These are phyloP conservation scores for Kodamaea nitidulidarum DNA, from an alignment of 805 yeast genomes.

Conservation along the genomic window DNA sequence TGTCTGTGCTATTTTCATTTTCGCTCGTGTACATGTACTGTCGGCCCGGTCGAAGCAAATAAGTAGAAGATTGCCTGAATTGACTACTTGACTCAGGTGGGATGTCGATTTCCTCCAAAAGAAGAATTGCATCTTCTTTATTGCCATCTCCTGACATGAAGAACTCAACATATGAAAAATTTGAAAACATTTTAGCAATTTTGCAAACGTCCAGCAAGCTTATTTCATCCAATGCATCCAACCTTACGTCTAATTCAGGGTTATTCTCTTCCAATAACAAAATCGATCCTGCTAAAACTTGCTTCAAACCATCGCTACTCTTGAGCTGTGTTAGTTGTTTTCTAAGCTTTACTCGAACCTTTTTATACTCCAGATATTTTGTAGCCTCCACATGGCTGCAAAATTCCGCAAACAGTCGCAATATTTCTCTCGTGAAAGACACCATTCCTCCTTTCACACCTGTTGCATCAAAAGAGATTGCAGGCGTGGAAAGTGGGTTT, in stretches of 20 bases:
- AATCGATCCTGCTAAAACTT: constrained; percentile 48
- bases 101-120: background rate
- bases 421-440: constrained; percentile 29
- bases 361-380: constrained; percentile 35
- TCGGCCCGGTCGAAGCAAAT: constrained; percentile 14
- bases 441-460: constrained; percentile 47
- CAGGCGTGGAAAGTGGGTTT: constrained; percentile 50
- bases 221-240: constrained; percentile 51
- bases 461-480: constrained; percentile 47
- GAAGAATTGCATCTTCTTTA: constrained; percentile 17
- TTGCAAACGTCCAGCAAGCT: constrained; percentile 31
- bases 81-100: background rate
- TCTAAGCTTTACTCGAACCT: constrained; percentile 46
- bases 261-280: constrained; percentile 53
- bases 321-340: constrained; percentile 43
- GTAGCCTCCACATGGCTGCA: constrained; percentile 18
- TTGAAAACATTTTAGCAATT: constrained; percentile 26
- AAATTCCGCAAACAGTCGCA: constrained; percentile 11
- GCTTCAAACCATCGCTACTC: constrained; percentile 41
- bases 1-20: constrained; percentile 41
- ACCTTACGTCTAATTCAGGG: constrained; percentile 52
- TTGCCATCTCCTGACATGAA: constrained; percentile 50
- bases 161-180: constrained; percentile 33
- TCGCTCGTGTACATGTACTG: constrained; percentile 24
- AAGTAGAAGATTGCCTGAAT: constrained; percentile 33